Conservation (phyloP, 345 rosid species). For the Pistacia atlantica region DNA sequence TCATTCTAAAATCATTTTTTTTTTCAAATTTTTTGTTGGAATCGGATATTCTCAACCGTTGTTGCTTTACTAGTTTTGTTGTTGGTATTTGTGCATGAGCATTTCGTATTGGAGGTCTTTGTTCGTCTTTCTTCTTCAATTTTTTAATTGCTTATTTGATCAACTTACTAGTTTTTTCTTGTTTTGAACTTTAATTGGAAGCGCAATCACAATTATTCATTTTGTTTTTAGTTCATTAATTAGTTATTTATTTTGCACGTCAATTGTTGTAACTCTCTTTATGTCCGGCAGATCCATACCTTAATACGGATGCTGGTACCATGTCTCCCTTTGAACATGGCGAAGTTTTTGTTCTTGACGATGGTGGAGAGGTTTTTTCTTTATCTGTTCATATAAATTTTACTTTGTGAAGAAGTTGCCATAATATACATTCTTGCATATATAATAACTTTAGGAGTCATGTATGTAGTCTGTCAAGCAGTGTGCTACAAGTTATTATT, state of each 20-base stretch:
- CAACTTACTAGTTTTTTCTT: background rate
- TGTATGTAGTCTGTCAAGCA: background rate
- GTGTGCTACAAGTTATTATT: slow-evolving; percentile 21
- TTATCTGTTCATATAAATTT: background rate
- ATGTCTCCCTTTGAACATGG: slow-evolving; percentile 99
- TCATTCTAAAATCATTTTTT: background rate
- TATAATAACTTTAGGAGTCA: background rate
- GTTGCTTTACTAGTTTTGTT: background rate
- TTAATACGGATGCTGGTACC: slow-evolving; percentile 96
- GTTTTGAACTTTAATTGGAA: background rate
- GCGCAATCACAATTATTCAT: too few species aligned
- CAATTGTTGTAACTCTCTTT: slow-evolving; percentile 4
- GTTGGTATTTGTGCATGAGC: background rate
- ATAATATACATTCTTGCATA: background rate
- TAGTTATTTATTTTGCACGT: background rate
- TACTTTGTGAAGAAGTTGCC: background rate
- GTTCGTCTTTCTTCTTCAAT: slow-evolving; percentile 1
- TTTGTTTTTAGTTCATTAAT: background rate
- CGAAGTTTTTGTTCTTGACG: slow-evolving; percentile 96
- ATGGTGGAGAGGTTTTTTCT: slow-evolving; percentile 87
- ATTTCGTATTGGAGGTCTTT: background rate
- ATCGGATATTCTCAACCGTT: background rate
- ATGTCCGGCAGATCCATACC: slow-evolving; percentile 78
- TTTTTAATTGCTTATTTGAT: background rate
- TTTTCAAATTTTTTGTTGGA: background rate